phyloP scores from a whole-genome alignment of 495 filamentous ascomycete genomes.

The Podospora pseudoanserina region DNA sequence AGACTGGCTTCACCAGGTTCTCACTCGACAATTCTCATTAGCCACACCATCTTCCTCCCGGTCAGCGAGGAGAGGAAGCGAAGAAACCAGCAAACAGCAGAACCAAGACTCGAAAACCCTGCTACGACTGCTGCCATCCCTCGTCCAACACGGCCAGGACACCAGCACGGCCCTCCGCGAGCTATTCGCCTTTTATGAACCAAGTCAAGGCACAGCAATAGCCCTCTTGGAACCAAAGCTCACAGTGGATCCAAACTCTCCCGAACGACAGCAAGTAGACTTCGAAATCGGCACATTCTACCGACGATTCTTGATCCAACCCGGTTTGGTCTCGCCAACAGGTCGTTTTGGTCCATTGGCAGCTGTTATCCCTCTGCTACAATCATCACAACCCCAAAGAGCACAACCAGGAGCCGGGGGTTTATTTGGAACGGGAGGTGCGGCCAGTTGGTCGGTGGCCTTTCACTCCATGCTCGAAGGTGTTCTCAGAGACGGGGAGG shows the following conservation, averaged over 20 bases:
- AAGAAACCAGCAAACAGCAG: constrained; percentile 1
- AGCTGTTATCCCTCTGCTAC: constrained; percentile 27
- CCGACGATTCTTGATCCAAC: constrained; percentile 24
- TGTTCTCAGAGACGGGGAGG: constrained; percentile 43
- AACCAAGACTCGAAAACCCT: neutral
- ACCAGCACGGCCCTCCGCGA: constrained; percentile 21
- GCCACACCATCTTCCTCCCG: neutral
- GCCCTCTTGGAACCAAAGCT: constrained; percentile 24
- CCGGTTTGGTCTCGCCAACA: constrained; percentile 35
- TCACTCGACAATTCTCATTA: constrained; percentile 6
- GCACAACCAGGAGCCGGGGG: constrained; percentile 8
- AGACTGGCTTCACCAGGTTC: constrained; percentile 27
- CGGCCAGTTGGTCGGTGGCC: constrained; percentile 41
- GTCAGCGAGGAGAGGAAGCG: constrained; percentile 7
- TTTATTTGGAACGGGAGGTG: constrained; percentile 18
- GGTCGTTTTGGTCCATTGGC: constrained; percentile 37
- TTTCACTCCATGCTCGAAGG: constrained; percentile 45
- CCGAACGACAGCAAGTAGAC: constrained; percentile 26
- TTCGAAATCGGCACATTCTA: constrained; percentile 36
- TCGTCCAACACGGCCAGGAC: constrained; percentile 30
- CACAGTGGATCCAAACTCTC: neutral
- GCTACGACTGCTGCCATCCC: constrained; percentile 30
- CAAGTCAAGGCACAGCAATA: constrained; percentile 28
- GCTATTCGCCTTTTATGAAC: constrained; percentile 33
- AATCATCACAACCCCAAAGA: constrained; percentile 1